phyloP scores from a whole-genome alignment of 2,329 filamentous ascomycete genomes.

The Aspergillus luchuensis region DNA sequence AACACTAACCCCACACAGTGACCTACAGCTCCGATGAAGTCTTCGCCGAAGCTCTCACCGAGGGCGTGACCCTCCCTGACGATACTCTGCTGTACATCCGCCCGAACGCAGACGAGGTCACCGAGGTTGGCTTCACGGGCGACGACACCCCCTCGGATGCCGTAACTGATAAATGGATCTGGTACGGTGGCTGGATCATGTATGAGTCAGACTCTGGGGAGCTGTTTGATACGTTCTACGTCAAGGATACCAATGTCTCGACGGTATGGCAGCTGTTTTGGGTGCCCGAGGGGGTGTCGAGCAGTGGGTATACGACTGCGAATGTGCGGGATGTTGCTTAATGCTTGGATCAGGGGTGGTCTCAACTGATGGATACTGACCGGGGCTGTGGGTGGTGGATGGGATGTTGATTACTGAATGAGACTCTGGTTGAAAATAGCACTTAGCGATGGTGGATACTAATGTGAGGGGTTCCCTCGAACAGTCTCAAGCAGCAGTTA shows the following conservation, averaged over 20 bases:
- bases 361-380: no score
- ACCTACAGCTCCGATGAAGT: not conserved
- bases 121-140: not conserved
- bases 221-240: not conserved
- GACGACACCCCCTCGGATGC: not conserved
- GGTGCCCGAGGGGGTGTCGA: not conserved
- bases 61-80: not conserved
- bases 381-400: no score
- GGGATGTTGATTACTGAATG: no score
- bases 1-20: not conserved
- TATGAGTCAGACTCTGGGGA: not conserved
- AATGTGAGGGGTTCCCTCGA: no score
- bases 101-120: not conserved
- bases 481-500: no score
- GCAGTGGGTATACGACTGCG: not conserved
- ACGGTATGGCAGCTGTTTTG: conserved; percentile 1
- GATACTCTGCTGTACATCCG: not conserved
- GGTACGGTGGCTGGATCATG: not conserved
- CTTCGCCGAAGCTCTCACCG: not conserved
- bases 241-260: not conserved
- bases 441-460: no score
- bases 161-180: not conserved
- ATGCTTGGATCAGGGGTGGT: no score
- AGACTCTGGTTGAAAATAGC: no score
- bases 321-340: not conserved